Percentiles rank a stretch among this genome's conserved stretches.
phyloP scores from a whole-genome alignment of 106 monocot genomes.

The Dendrobium catenatum region DNA sequence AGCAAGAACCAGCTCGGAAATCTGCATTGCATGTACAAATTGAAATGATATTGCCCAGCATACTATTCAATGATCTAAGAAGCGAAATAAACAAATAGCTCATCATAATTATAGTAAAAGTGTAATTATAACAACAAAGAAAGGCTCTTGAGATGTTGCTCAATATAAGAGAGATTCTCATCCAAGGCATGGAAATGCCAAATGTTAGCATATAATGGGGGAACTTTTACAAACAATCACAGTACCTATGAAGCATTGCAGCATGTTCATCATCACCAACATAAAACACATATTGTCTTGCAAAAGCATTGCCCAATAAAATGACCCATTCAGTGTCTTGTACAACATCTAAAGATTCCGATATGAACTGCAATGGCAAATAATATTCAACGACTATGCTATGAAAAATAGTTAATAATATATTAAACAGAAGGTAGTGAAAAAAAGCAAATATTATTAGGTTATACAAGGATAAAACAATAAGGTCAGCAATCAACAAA shows the following conservation, averaged over 20 bases:
- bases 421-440: not conserved
- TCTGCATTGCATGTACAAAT: not conserved
- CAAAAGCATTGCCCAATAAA: slow-evolving; percentile 84
- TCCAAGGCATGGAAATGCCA: not conserved
- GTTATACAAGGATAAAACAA: not conserved
- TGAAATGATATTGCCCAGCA: not conserved
- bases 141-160: not conserved
- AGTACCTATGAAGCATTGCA: slow-evolving; percentile 92
- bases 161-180: not conserved
- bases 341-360: slow-evolving; percentile 94
- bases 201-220: not conserved
- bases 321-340: slow-evolving; percentile 76
- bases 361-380: slow-evolving; percentile 61
- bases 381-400: not conserved
- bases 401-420: not conserved
- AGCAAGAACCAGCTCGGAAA: not conserved
- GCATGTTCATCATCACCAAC: slow-evolving; percentile 63
- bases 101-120: not conserved
- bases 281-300: slow-evolving; percentile 73
- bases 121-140: not conserved
- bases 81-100: not conserved
- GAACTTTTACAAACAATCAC: not conserved
- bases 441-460: not conserved
- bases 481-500: not conserved
- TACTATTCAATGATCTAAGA: not conserved